Evolutionary conservation across 257 asterid genomes (phyloP).

Genomic region (Echium plantagineum): DNA sequence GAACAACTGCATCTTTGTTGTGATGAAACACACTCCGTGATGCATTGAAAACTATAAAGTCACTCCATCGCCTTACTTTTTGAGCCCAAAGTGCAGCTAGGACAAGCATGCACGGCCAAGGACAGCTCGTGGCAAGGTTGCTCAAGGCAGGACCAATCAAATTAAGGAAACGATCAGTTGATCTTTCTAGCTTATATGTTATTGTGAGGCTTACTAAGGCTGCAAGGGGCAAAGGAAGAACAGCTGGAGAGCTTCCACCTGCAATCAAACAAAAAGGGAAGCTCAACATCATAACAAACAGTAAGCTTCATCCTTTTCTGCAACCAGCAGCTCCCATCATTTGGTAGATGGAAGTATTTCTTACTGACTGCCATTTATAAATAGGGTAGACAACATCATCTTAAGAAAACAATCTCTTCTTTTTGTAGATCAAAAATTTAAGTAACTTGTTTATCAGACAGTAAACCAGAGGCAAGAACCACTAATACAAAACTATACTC

Average conservation of each 20-base stretch:
- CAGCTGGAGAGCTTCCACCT: constrained; percentile 63
- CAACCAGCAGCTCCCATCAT: too few relatives aligned
- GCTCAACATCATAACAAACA: not conserved
- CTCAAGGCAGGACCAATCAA: constrained; percentile 61
- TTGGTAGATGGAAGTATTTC: too few relatives aligned
- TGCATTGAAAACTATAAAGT: constrained; percentile 74
- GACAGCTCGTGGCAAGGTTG: constrained; percentile 71
- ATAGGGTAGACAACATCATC: too few relatives aligned
- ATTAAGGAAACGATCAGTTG: constrained; percentile 47
- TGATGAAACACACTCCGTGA: constrained; percentile 84
- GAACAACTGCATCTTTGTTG: constrained; percentile 71
- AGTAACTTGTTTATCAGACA: too few relatives aligned
- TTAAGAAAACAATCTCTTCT: too few relatives aligned
- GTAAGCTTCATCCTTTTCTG: too few relatives aligned
- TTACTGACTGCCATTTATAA: too few relatives aligned
- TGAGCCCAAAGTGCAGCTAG: constrained; percentile 77
- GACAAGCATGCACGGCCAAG: constrained; percentile 98
- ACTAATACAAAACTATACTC: too few relatives aligned
- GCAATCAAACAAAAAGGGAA: constrained; percentile 16
- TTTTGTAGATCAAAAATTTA: too few relatives aligned
- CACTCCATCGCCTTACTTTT: constrained; percentile 91
- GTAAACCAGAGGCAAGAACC: too few relatives aligned
- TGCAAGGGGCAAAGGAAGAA: constrained; percentile 86
- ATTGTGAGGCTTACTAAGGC: constrained; percentile 92
- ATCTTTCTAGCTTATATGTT: constrained; percentile 71